phyloP scores from a whole-genome alignment of 169 alveolate species.

The Theileria orientalis region DNA sequence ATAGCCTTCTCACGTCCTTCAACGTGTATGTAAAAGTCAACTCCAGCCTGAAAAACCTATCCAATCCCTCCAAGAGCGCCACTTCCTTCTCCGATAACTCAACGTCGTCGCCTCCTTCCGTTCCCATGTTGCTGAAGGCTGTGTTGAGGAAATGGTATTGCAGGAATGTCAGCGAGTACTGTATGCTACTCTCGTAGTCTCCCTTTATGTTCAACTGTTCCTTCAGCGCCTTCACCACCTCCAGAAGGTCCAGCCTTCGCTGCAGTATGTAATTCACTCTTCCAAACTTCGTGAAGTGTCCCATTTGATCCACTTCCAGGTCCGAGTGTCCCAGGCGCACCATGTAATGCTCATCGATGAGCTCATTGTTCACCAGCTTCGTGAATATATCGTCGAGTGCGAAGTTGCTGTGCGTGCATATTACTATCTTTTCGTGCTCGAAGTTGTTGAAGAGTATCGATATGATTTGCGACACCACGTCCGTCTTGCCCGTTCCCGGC shows the following conservation, averaged over 20 bases:
- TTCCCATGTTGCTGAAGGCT: neutral
- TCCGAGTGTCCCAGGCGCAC: constrained; percentile 91
- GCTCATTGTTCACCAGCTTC: constrained; percentile 82
- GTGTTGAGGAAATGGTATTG: neutral
- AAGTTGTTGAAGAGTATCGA: constrained; percentile 83
- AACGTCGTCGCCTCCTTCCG: neutral
- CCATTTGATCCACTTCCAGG: constrained; percentile 76
- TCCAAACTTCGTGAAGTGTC: constrained; percentile 82
- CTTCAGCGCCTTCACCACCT: constrained; percentile 59
- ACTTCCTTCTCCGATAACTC: neutral
- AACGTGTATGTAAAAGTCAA: constrained; percentile 20
- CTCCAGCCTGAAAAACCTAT: constrained; percentile 19
- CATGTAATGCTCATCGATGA: constrained; percentile 86
- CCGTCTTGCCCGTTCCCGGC: constrained; percentile 92
- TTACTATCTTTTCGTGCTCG: constrained; percentile 84
- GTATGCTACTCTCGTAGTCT: constrained; percentile 64
- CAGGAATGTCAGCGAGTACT: constrained; percentile 45
- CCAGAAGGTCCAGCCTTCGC: constrained; percentile 69
- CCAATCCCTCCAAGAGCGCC: constrained; percentile 8
- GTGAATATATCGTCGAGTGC: constrained; percentile 91
- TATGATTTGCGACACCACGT: constrained; percentile 88
- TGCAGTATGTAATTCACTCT: constrained; percentile 84
- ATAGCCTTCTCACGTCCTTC: constrained; percentile 19
- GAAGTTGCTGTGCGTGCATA: constrained; percentile 85
- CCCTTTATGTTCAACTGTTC: constrained; percentile 57